A percentile compares a stretch with the other conserved stretches of the same genome.
phyloP scores from a whole-genome alignment of 352 stramenopile species.

The Phytophthora ramorum region DNA sequence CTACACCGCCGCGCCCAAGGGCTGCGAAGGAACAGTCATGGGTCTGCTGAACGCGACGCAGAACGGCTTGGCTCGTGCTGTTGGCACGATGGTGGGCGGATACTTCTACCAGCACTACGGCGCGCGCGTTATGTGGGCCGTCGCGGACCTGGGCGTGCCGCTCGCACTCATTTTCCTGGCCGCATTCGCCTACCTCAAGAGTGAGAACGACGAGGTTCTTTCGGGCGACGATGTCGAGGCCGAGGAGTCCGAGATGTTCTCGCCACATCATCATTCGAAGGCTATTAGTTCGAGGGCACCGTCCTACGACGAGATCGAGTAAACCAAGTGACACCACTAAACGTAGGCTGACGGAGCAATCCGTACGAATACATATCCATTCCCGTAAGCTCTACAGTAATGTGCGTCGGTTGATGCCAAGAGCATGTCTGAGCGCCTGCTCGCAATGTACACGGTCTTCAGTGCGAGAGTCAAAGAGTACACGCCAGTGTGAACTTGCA shows the following conservation, averaged over 20 bases:
- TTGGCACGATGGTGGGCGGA: slow-evolving; percentile 59
- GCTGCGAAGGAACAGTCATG: slow-evolving; percentile 64
- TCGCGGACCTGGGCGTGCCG: slow-evolving; percentile 59
- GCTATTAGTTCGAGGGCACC: slow-evolving; percentile 35
- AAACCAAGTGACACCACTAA: slow-evolving; percentile 1
- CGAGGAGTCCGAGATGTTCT: slow-evolving; percentile 64
- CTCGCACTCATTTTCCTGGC: slow-evolving; percentile 54
- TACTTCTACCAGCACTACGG: slow-evolving; percentile 69
- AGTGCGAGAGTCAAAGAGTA: neutral
- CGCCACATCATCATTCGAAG: slow-evolving; percentile 52
- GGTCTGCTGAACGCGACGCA: slow-evolving; percentile 64
- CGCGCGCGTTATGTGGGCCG: slow-evolving; percentile 59
- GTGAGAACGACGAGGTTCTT: slow-evolving; percentile 28
- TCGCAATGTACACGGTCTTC: too few species aligned
- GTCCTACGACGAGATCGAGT: slow-evolving; percentile 43
- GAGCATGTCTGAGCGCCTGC: too few species aligned
- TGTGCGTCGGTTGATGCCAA: too few species aligned
- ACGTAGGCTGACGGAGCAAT: slow-evolving; percentile 10
- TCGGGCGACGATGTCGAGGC: slow-evolving; percentile 35
- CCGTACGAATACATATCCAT: slow-evolving; percentile 26
- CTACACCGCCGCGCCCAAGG: slow-evolving; percentile 47
- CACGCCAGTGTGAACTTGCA: neutral
- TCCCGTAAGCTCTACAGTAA: neutral
- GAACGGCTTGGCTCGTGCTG: slow-evolving; percentile 57
- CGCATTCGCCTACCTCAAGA: slow-evolving; percentile 58